phyloP scores from a whole-genome alignment of 169 alveolate genomes.

The Plasmodium vivax region DNA sequence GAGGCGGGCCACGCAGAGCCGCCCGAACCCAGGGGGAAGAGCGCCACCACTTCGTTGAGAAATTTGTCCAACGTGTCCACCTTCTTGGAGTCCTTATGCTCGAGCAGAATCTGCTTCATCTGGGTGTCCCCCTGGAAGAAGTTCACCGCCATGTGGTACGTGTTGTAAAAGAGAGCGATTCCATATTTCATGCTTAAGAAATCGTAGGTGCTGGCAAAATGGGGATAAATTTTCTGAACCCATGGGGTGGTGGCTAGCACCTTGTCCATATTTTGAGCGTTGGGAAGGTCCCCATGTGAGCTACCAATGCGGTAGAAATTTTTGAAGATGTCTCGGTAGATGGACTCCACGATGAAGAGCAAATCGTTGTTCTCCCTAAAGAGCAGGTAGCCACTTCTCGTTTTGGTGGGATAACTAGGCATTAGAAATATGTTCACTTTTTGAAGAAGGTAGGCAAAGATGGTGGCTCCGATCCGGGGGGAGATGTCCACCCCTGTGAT shows the following conservation, averaged over 20 bases:
- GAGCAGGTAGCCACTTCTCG: background rate
- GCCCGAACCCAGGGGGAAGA: background rate
- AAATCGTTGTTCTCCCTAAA: conserved; percentile 40
- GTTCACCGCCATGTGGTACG: background rate
- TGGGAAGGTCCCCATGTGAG: background rate
- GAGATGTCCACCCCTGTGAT: conserved; percentile 41
- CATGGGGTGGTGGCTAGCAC: conserved; percentile 19
- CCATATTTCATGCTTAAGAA: conserved; percentile 50
- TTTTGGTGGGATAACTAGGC: conserved; percentile 30
- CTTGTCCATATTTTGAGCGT: background rate
- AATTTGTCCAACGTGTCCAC: conserved; percentile 39
- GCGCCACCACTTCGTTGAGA: conserved; percentile 14
- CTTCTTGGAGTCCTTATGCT: background rate
- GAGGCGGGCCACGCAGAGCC: background rate
- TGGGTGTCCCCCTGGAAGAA: background rate
- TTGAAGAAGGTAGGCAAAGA: conserved; percentile 9
- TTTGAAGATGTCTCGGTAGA: conserved; percentile 19
- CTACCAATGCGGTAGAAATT: background rate
- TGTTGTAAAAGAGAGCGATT: conserved; percentile 1
- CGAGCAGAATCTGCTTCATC: background rate
- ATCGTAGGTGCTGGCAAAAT: conserved; percentile 33
- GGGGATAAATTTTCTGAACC: background rate
- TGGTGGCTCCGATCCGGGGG: conserved; percentile 26
- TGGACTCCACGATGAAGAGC: background rate
- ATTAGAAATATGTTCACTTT: conserved; percentile 18